phyloP scores from a whole-genome alignment of 1,139 yeast species.

The Suhomyces kunorum region DNA sequence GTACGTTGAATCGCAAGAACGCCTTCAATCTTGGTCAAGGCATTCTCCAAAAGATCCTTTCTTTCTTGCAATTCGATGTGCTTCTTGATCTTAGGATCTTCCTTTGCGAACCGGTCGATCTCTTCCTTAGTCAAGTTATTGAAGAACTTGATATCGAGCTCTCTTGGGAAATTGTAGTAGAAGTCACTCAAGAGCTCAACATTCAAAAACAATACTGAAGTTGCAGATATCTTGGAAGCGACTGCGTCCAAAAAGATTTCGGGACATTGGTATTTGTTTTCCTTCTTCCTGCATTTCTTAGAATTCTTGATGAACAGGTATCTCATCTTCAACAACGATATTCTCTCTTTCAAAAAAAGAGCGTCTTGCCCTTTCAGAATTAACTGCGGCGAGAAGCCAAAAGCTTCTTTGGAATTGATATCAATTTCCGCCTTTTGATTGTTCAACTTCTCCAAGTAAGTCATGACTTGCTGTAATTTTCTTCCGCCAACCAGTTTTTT shows the following conservation, averaged over 20 bases:
- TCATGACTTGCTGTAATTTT: conserved; percentile 79
- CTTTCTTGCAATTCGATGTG: conserved; percentile 94
- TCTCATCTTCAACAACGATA: conserved; percentile 72
- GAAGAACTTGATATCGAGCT: conserved; percentile 75
- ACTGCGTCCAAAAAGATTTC: conserved; percentile 92
- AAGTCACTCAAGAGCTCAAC: conserved; percentile 94
- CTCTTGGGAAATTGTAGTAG: conserved; percentile 94
- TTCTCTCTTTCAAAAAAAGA: conserved; percentile 73
- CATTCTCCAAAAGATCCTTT: conserved; percentile 82
- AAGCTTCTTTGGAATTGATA: conserved; percentile 56
- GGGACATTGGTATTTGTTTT: conserved; percentile 88
- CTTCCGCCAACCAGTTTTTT: conserved; percentile 78
- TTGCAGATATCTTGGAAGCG: conserved; percentile 84
- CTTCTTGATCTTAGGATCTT: conserved; percentile 85
- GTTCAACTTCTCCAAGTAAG: conserved; percentile 60
- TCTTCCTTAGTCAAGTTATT: conserved; percentile 68
- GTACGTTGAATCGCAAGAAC: conserved; percentile 71
- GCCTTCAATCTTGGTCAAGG: conserved; percentile 82
- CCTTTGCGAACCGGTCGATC: conserved; percentile 87
- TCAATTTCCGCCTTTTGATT: conserved; percentile 46
- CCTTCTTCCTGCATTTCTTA: conserved; percentile 70
- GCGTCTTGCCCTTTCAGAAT: conserved; percentile 82
- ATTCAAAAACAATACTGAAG: conserved; percentile 89
- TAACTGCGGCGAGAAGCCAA: conserved; percentile 74
- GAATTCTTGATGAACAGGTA: conserved; percentile 73